Evolutionary conservation across 78 protist genomes (phyloP).

Genomic region (Dictyostelium discoideum): DNA sequence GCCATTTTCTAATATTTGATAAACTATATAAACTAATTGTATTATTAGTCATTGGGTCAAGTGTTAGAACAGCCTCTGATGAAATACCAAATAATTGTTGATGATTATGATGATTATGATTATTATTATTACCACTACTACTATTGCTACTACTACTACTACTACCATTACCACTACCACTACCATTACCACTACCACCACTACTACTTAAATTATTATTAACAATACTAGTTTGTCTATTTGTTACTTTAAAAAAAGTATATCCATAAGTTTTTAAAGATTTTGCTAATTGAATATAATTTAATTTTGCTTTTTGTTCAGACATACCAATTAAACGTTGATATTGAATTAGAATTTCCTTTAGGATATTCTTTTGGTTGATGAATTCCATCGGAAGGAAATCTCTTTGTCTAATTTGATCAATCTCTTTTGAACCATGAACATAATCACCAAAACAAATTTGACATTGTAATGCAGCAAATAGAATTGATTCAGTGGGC

Average conservation of each 20-base stretch:
- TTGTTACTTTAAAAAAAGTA: slow-evolving; percentile 60
- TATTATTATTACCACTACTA: neutral
- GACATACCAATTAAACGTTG: slow-evolving; percentile 67
- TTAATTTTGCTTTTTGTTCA: slow-evolving; percentile 70
- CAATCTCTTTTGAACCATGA: slow-evolving; percentile 7
- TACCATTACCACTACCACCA: too few species aligned
- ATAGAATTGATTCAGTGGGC: slow-evolving; percentile 79
- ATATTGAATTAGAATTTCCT: slow-evolving; percentile 53
- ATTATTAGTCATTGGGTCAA: slow-evolving; percentile 36
- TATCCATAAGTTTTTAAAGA: slow-evolving; percentile 79
- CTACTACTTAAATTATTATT: neutral
- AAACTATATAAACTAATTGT: slow-evolving; percentile 40
- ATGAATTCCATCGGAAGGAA: slow-evolving; percentile 64
- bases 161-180: too few species aligned
- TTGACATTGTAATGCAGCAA: slow-evolving; percentile 88
- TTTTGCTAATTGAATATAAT: slow-evolving; percentile 76
- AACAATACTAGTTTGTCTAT: neutral
- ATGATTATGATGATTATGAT: neutral
- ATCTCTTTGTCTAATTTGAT: slow-evolving; percentile 33
- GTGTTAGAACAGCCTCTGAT: slow-evolving; percentile 37
- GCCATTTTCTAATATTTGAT: slow-evolving; percentile 55
- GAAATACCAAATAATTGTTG: slow-evolving; percentile 66
- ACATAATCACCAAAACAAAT: slow-evolving; percentile 78
- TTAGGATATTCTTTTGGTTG: neutral
- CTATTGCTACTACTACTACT: neutral